These are phyloP conservation scores for Leishmania gerbilli DNA, from an alignment of 208 protist species.

Conservation along the genomic window DNA sequence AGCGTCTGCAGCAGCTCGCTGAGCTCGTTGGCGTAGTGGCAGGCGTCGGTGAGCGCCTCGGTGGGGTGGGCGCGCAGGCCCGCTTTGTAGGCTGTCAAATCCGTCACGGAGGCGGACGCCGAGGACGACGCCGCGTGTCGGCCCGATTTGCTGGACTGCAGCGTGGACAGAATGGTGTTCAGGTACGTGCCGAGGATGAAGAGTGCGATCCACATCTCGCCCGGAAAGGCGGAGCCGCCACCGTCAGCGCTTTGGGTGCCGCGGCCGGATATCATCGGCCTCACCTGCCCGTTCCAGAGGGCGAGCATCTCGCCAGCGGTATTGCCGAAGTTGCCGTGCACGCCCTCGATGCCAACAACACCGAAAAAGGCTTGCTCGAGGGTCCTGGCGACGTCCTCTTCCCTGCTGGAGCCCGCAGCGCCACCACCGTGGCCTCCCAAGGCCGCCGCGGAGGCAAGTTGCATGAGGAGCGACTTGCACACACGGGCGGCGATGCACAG, in stretches of 20 bases:
- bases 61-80: constrained; percentile 25
- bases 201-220: constrained; percentile 64
- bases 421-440: constrained; percentile 5
- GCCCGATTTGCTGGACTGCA: not conserved
- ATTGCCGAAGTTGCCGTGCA: constrained; percentile 33
- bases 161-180: constrained; percentile 49
- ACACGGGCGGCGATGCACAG: constrained; percentile 35
- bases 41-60: constrained; percentile 51
- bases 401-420: constrained; percentile 10
- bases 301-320: constrained; percentile 56
- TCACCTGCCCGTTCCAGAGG: constrained; percentile 48
- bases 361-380: constrained; percentile 67
- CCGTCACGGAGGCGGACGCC: not conserved
- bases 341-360: constrained; percentile 42
- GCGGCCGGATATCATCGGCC: not conserved
- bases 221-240: constrained; percentile 29
- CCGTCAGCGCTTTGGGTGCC: not conserved
- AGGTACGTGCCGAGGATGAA: constrained; percentile 68
- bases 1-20: constrained; percentile 37
- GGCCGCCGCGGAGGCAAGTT: constrained; percentile 20
- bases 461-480: constrained; percentile 29
- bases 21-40: constrained; percentile 55
- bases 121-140: not conserved
- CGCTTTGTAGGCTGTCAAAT: constrained; percentile 37
- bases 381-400: constrained; percentile 31